Base-by-base conservation (phyloP, 768 basidiomycete species). In the Suillus alpinus region DNA sequence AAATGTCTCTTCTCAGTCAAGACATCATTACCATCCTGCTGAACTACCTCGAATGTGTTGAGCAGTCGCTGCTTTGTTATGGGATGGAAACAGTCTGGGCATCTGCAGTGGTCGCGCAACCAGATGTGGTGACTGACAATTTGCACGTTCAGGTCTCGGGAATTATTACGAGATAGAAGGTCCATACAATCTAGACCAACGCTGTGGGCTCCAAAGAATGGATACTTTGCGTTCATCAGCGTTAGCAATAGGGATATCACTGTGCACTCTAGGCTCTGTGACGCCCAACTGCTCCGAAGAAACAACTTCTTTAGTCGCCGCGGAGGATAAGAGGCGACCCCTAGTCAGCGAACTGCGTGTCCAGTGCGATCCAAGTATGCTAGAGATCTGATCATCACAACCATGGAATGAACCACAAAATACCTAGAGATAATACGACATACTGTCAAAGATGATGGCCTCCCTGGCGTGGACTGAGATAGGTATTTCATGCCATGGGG, bases 81-180 rank as follows among this genome's bases (percentile, higher is more conserved):
- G 0, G 88, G 78, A 73, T 98, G 95, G 69, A 92, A 95, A 73
- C 94, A 96, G 55, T 84, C 77, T 6, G 88, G 77, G 71, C 94
- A 97, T 37, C 94, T 82, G 71, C 96, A 98, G 65, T 98, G 95
- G 69, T 98, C 96, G 47, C 93, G 80, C 26, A 98, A 77, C 91
- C 94, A 97, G 43, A 94, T 83, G 67, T 94, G 86, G 70, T 96
- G 93, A 69, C 95, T 98, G 65, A 31, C 10, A 23, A 31, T 50
- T 49, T 36, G 32, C 50, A 53, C 41, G 12, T 50, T 49, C 58
- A 37, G 47, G 57, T 47, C 39, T 41, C 39, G 34, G 16, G 26
- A 29, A 20, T 31, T 14, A 46, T 39, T 29, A 23, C 12, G 39
- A 41, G 23, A 40, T 34, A 6, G 8, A 47, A 18, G 34, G 40